These are phyloP conservation scores for Fusarium keratoplasticum DNA, from an alignment of 2,329 filamentous ascomycete species.

Conservation along the genomic window DNA sequence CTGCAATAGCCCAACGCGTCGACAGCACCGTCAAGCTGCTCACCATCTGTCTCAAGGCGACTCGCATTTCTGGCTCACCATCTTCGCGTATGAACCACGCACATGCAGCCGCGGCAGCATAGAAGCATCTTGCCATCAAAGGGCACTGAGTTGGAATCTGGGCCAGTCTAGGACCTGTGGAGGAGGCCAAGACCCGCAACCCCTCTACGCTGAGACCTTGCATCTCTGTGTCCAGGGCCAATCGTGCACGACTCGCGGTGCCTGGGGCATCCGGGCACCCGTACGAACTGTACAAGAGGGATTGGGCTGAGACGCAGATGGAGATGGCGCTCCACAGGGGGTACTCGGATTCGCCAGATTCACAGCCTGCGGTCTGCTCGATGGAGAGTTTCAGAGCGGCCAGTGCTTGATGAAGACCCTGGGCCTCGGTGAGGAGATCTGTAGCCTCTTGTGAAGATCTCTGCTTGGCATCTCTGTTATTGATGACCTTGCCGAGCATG, in stretches of 20 bases:
- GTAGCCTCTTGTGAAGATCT: not conserved
- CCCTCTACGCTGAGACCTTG: slow-evolving; percentile 19
- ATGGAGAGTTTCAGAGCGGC: slow-evolving; percentile 15
- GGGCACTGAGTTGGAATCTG: not conserved
- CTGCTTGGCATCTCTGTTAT: slow-evolving; percentile 11
- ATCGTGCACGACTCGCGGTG: not conserved
- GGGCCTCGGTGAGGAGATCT: slow-evolving; percentile 24
- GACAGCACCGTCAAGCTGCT: not conserved
- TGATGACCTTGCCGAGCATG: slow-evolving; percentile 34
- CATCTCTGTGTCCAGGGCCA: slow-evolving; percentile 32
- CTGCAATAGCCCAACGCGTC: not conserved
- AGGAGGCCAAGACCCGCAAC: not conserved
- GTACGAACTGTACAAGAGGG: slow-evolving; percentile 31
- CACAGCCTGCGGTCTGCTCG: not conserved
- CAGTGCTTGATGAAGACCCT: slow-evolving; percentile 22
- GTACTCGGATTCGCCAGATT: not conserved
- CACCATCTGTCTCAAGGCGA: slow-evolving; percentile 15
- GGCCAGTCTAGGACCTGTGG: slow-evolving; percentile 3
- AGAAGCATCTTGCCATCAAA: slow-evolving; percentile 19
- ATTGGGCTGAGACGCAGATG: slow-evolving; percentile 19
- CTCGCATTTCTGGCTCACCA: slow-evolving; percentile 12
- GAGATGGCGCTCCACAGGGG: slow-evolving; percentile 7
- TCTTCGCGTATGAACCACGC: slow-evolving; percentile 37
- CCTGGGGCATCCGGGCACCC: slow-evolving; percentile 22
- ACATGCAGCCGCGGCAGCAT: slow-evolving; percentile 32